These are phyloP conservation scores for Saussurea involucrata DNA, from an alignment of 129 eudicot species.

Conservation along the genomic window DNA sequence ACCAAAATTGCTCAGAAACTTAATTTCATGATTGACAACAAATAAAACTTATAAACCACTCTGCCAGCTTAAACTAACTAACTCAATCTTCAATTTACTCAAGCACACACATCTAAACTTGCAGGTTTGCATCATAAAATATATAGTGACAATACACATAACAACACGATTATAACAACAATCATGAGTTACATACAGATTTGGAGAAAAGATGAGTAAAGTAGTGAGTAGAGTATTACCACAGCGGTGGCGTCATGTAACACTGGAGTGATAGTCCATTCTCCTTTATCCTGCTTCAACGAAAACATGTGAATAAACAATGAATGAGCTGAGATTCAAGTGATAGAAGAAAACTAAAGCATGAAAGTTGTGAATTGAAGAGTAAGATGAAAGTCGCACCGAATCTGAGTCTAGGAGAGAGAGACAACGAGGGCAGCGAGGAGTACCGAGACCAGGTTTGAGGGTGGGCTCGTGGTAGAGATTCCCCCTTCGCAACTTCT, in stretches of 20 bases:
- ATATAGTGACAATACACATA: not conserved
- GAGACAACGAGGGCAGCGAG: constrained; percentile 89
- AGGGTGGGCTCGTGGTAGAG: constrained; percentile 88
- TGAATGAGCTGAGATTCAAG: not conserved
- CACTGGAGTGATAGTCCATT: constrained; percentile 73
- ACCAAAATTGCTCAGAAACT: not conserved
- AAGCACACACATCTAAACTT: not conserved
- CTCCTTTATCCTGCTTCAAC: constrained; percentile 49
- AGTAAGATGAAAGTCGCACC: constrained; percentile 13
- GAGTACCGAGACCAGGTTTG: constrained; percentile 84
- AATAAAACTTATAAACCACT: not conserved
- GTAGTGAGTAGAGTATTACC: constrained; percentile 26
- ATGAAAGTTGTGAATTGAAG: not conserved
- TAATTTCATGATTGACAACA: not conserved
- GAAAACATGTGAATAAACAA: not conserved
- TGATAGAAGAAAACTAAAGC: not conserved
- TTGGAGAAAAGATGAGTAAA: not conserved
- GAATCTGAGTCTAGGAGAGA: constrained; percentile 51
- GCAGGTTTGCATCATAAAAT: not conserved
- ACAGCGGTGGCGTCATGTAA: constrained; percentile 83
- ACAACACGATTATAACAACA: not conserved
- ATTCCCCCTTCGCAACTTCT: constrained; percentile 70
- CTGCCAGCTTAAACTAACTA: not conserved
- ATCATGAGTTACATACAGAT: not conserved
- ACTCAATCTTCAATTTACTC: not conserved